Evolutionary conservation across 2,329 filamentous ascomycete genomes (phyloP), one percentile per base, ranked within the genome.

Genomic region (Penicillium aurantiogriseum): DNA sequence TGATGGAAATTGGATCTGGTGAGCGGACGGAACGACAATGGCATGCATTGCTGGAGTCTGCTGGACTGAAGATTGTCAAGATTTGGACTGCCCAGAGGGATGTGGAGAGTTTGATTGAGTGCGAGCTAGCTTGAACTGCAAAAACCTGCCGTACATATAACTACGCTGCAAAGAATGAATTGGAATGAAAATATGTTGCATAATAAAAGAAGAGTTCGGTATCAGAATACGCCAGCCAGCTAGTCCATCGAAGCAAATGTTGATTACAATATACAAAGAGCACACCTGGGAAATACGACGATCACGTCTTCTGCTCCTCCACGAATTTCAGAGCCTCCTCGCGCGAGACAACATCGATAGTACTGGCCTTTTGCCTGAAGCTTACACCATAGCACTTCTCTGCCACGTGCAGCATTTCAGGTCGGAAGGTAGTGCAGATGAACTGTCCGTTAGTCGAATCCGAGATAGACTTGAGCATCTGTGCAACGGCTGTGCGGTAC

Each of bases 321-420:
- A 99, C 92, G 73, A 99, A 99, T 70, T 90, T 88, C 66, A 99
- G 80, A 29, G 94, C 94, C 68, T 94, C 90, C 63, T 96, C 91
- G 54, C 87, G 86, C 61, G 85, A 88, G 49, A 97, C 92, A 51
- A 93, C 93, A 77, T 94, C 91, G 69, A 99, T 96, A 39, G 87
- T 90, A 78, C 91, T 96, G 64, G 92, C 95, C 83, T 97, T 97
- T 76, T 92, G 93, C 64, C 86, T 85, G 69, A 82, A 97, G 51
- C 90, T 91, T 51, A 99, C 94, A 60, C 94, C 94, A 74, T 99
- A 99, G 77, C 93, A 97, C 79, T 96, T 96, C 79, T 97, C 92
- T 3, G 94, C 94, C 21, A 97, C 91, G 60, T 89, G 85, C 62
- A 99, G 84, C 83, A 99, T 97, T 78, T 99, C 94, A 1, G 94